Evolutionary conservation across 306 rosid genomes (phyloP).

Genomic region (Rubus parviflorus): DNA sequence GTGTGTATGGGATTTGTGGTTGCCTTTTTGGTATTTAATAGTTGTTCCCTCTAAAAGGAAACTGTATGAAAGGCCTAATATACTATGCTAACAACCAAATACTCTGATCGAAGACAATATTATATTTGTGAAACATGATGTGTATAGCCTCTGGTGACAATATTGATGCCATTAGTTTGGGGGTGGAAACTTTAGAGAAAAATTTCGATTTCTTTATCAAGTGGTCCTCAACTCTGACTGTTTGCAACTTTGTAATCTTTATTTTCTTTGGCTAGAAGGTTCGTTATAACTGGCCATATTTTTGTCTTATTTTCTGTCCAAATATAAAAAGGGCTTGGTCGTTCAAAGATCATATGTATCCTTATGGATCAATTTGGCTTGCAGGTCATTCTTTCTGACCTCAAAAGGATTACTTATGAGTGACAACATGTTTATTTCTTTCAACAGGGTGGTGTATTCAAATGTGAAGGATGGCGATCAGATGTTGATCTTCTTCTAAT

Average conservation of each 20-base stretch:
- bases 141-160: not conserved
- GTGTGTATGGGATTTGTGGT: not conserved
- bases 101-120: not conserved
- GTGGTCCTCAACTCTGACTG: not conserved
- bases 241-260: not conserved
- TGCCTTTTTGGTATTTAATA: not conserved
- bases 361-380: not conserved
- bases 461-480: constrained; percentile 60
- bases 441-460: constrained; percentile 70
- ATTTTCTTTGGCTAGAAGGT: not conserved
- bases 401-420: not conserved
- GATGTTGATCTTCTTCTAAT: constrained; percentile 64
- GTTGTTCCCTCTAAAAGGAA: not conserved
- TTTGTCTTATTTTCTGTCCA: not conserved
- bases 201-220: not conserved
- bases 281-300: not conserved
- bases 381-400: not conserved
- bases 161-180: not conserved
- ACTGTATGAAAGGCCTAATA: not conserved
- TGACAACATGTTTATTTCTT: constrained; percentile 10
- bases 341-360: not conserved
- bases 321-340: constrained; percentile 3
- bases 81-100: not conserved
- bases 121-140: not conserved
- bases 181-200: not conserved